These are phyloP conservation scores for Dendrobium officinale DNA, from an alignment of 106 monocot species.

Conservation along the genomic window DNA sequence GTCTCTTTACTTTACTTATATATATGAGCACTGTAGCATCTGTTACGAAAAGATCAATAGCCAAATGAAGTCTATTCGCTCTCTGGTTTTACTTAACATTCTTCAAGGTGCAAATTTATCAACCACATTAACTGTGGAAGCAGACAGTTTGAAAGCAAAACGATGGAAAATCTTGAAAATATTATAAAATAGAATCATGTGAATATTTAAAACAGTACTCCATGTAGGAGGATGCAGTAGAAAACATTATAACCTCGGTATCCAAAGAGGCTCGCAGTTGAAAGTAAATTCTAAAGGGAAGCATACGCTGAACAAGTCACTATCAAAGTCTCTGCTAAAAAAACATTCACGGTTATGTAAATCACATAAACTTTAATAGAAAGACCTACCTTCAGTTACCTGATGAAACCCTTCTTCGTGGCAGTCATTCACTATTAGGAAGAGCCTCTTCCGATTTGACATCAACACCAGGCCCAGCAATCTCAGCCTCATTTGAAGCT, in stretches of 20 bases:
- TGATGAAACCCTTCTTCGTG: background rate
- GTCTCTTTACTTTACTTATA: too few species aligned
- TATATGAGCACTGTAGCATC: too few species aligned
- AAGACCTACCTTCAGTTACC: background rate
- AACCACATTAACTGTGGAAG: too few species aligned
- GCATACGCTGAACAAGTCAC: background rate
- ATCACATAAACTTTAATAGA: background rate
- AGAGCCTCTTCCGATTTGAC: background rate
- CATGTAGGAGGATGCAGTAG: background rate
- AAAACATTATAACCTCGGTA: background rate
- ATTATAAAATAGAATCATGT: too few species aligned
- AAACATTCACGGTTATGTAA: background rate
- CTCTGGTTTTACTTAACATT: too few species aligned
- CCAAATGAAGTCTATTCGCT: too few species aligned
- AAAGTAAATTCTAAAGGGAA: background rate
- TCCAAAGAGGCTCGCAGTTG: background rate
- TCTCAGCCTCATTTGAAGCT: background rate
- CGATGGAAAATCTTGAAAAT: too few species aligned
- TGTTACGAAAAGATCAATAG: too few species aligned
- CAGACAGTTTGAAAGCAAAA: too few species aligned
- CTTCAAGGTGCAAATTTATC: too few species aligned
- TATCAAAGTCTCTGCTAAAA: background rate
- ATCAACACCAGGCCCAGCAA: background rate
- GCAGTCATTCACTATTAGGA: background rate
- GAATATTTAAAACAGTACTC: background rate